Evolutionary conservation across 2,329 filamentous ascomycete species (phyloP), one percentile per base, ranked within the genome.

Genomic region (Fusarium kyushuense): DNA sequence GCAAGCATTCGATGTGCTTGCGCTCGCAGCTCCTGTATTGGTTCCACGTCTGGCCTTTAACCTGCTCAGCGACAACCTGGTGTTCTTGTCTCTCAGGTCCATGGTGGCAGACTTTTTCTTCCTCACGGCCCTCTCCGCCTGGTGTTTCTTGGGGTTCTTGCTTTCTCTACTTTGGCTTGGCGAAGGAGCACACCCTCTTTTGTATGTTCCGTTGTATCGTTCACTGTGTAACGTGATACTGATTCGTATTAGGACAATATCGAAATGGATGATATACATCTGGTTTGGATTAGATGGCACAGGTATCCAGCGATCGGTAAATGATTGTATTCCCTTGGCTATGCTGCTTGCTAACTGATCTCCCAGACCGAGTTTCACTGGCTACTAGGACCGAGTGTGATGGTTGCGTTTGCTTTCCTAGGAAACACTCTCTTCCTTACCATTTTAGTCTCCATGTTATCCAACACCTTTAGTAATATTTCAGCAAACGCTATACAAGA

Each of bases 201-300:
- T 91, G 78, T 86, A 78, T 70, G 82, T 77, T 10, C n/a, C 29
- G 6, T 17, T n/a, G 23, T 14, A 27, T 25, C 10, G 25, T 29
- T 23, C 16, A 16, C 16, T 27, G n/a, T 51, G 27, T 10, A 32
- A 17, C 17, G 32, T 38, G 54, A 7, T 65, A 43, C 59, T 72
- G 6, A 73, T 45, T 38, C 29, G 16, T 32, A 25, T 14, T 46
- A 86, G 84, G 6, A 92, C 90, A 2, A 94, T 96, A 65, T 89
- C 89, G 43, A 94, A 94, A 78, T 96, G 93, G 93, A 95, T 96
- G 92, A 86, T 96, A 3, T 96, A 92, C 86, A 94, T 96, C 67
- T 96, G 93, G 93, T 96, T 96, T 74, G 93, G 93, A 3, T 86
- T 96, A 3, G 93, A 96, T 72, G 93, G 87, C 9, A 88, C 85